Conservation (phyloP, 192 early-diverging fungal genomes). For the Coemansia asiatica region DNA sequence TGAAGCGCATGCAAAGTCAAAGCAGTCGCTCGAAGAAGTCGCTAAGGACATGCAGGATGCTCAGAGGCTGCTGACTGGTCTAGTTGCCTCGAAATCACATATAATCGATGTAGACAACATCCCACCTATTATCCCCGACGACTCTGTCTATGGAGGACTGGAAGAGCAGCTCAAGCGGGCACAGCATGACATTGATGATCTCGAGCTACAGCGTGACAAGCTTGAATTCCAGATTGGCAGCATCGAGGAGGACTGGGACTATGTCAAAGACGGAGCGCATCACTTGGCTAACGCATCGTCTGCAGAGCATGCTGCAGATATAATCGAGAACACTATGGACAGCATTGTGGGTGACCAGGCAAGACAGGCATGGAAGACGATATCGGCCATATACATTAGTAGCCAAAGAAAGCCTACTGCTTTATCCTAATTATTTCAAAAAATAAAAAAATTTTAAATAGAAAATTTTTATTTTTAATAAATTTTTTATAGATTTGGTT, state of each 20-base stretch:
- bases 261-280: constrained; percentile 37
- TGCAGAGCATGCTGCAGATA: constrained; percentile 12
- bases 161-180: constrained; percentile 40
- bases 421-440: too few relatives aligned
- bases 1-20: not conserved
- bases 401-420: too few relatives aligned
- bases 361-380: constrained; percentile 35
- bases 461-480: too few relatives aligned
- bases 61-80: constrained; percentile 17
- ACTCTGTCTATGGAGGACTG: constrained; percentile 33
- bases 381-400: constrained; percentile 24
- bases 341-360: constrained; percentile 51
- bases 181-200: constrained; percentile 41
- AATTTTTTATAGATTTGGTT: too few relatives aligned
- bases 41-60: constrained; percentile 15
- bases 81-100: constrained; percentile 22
- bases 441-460: too few relatives aligned
- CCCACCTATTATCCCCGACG: constrained; percentile 51
- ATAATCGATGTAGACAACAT: constrained; percentile 18
- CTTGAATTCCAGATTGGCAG: constrained; percentile 52
- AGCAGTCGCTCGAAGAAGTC: not conserved
- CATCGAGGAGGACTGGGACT: constrained; percentile 55
- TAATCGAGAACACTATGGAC: constrained; percentile 43
- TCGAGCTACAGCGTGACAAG: constrained; percentile 48
- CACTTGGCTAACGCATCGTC: constrained; percentile 19